phyloP scores from a whole-genome alignment of 306 rosid species.

The Vachellia pachyceras region DNA sequence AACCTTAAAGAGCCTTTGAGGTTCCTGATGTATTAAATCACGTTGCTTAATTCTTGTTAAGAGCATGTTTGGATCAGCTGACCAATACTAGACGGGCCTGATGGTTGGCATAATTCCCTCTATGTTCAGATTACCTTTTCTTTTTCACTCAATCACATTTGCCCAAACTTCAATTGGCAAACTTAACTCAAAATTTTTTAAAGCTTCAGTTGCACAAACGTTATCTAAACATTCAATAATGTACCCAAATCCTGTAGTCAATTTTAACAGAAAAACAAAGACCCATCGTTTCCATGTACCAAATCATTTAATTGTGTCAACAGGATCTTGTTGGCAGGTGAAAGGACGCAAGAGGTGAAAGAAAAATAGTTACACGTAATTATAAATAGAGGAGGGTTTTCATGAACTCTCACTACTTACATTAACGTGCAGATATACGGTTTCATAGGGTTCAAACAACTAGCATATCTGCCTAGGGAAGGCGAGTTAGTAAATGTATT shows the following conservation, averaged over 20 bases:
- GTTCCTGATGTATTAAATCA: no score
- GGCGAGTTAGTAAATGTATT: constrained; percentile 56
- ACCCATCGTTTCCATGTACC: constrained; percentile 5
- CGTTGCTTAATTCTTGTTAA: not conserved
- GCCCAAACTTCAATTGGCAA: not conserved
- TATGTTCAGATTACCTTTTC: not conserved
- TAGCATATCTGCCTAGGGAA: constrained; percentile 60
- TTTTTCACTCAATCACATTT: not conserved
- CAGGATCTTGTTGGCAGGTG: not conserved
- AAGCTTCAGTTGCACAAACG: not conserved
- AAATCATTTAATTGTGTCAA: no score
- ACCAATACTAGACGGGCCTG: no score
- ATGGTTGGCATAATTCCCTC: not conserved
- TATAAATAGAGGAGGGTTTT: constrained; percentile 39
- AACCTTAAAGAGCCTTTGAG: not conserved
- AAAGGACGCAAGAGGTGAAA: constrained; percentile 36
- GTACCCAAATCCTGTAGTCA: not conserved
- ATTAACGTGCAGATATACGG: constrained; percentile 69
- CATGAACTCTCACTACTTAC: constrained; percentile 73
- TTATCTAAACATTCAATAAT: not conserved
- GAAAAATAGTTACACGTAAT: constrained; percentile 46
- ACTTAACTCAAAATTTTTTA: no score
- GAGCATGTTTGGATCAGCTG: not conserved
- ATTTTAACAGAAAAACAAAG: not conserved
- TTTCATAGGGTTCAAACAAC: constrained; percentile 53